Evolutionary conservation across 192 early-diverging fungal species (phyloP).

Genomic region (Entophlyctis helioformis): DNA sequence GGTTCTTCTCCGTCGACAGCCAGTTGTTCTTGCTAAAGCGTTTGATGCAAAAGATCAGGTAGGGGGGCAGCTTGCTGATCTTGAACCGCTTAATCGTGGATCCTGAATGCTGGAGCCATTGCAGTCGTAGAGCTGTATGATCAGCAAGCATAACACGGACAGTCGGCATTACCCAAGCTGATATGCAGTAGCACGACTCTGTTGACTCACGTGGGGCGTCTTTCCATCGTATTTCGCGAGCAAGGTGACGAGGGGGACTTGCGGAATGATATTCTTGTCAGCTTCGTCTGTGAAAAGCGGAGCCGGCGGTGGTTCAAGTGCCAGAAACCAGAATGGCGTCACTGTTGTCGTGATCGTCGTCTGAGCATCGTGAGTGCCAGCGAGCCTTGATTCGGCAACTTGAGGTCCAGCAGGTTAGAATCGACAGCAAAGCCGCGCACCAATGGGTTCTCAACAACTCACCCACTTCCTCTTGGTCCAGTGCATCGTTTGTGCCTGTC

Average conservation of each 20-base stretch:
- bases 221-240: conserved; percentile 79
- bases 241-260: conserved; percentile 70
- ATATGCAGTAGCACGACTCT: no score
- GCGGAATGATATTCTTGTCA: conserved; percentile 83
- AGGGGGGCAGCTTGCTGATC: conserved; percentile 65
- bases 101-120: no score
- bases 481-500: no score
- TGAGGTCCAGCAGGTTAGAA: no score
- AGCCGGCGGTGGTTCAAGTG: conserved; percentile 79
- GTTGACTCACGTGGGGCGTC: no score
- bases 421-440: no score
- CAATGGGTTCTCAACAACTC: no score
- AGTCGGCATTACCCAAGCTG: no score
- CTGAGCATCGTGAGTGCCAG: conserved; percentile 2
- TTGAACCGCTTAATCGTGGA: conserved; percentile 57
- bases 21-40: conserved; percentile 81
- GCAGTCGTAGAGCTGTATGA: conserved; percentile 22
- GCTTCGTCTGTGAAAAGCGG: conserved; percentile 82
- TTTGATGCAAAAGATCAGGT: conserved; percentile 83
- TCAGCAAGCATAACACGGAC: no score
- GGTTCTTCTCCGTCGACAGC: conserved; percentile 82
- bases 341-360: conserved; percentile 39
- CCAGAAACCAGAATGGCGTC: conserved; percentile 75
- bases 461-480: no score
- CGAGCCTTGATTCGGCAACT: no score